These are phyloP conservation scores for Quercus rubra DNA, from an alignment of 306 rosid species.

Conservation along the genomic window DNA sequence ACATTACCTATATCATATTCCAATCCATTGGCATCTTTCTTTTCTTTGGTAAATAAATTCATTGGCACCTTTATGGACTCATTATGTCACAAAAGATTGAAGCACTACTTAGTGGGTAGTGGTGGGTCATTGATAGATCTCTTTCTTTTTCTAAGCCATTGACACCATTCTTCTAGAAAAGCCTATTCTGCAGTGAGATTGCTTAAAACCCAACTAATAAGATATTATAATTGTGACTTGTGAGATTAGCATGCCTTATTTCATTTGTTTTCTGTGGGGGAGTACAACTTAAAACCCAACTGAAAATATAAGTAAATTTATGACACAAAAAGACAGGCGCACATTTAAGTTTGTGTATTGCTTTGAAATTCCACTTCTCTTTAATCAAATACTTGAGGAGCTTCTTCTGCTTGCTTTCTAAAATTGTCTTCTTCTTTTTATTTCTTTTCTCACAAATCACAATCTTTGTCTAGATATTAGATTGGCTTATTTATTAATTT, in stretches of 20 bases:
- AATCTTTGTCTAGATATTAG: too few species aligned
- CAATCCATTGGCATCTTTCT: conserved; percentile 9
- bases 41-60: neutral
- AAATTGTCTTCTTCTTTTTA: neutral
- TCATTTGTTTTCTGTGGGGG: neutral
- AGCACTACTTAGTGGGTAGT: conserved; percentile 11
- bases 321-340: neutral
- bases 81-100: neutral
- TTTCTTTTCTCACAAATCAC: neutral
- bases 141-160: neutral
- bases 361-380: neutral
- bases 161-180: neutral
- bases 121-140: conserved; percentile 11
- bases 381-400: neutral
- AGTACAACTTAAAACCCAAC: neutral
- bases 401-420: neutral
- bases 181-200: neutral
- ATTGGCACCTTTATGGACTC: conserved; percentile 2
- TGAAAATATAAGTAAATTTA: neutral
- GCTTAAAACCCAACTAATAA: too few species aligned
- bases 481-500: too few species aligned
- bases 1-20: neutral
- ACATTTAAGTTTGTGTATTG: neutral
- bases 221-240: neutral
- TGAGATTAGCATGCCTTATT: neutral